Evolutionary conservation across 2,329 filamentous ascomycete species (phyloP).

Genomic region (Alternaria rosae): DNA sequence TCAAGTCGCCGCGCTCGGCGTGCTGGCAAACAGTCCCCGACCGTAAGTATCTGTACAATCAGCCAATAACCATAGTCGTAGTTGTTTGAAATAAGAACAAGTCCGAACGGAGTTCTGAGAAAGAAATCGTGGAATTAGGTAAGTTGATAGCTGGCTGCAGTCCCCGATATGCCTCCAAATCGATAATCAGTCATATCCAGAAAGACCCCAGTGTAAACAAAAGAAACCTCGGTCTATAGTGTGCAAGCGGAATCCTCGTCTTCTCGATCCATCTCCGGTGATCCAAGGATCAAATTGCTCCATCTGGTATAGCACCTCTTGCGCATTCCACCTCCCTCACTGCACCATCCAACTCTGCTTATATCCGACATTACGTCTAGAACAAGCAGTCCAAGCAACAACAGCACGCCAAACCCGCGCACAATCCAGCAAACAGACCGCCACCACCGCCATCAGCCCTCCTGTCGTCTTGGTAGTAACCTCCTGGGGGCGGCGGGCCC

Average conservation of each 20-base stretch:
- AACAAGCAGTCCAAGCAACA: constrained; percentile 62
- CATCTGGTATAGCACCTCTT: background rate
- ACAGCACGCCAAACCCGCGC: constrained; percentile 58
- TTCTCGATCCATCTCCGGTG: background rate
- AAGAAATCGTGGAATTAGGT: background rate
- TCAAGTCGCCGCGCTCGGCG: constrained; percentile 13
- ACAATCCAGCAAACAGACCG: constrained; percentile 54
- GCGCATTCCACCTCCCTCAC: background rate
- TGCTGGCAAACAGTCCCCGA: constrained; percentile 12
- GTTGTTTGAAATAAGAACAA: constrained; percentile 9
- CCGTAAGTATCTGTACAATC: background rate
- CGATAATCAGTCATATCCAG: background rate
- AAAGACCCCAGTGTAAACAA: constrained; percentile 3
- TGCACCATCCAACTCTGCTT: background rate
- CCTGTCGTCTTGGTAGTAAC: constrained; percentile 51
- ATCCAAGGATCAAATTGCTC: background rate
- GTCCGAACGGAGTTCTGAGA: background rate
- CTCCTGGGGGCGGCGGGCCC: constrained; percentile 43
- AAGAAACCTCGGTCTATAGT: constrained; percentile 10
- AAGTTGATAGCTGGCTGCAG: background rate
- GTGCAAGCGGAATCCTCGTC: background rate
- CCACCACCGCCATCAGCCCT: constrained; percentile 38
- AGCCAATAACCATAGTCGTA: background rate
- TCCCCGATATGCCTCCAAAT: background rate
- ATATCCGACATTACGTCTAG: constrained; percentile 32